phyloP scores from a whole-genome alignment of 179 eudicot genomes.

The Heliamphora ciliata region DNA sequence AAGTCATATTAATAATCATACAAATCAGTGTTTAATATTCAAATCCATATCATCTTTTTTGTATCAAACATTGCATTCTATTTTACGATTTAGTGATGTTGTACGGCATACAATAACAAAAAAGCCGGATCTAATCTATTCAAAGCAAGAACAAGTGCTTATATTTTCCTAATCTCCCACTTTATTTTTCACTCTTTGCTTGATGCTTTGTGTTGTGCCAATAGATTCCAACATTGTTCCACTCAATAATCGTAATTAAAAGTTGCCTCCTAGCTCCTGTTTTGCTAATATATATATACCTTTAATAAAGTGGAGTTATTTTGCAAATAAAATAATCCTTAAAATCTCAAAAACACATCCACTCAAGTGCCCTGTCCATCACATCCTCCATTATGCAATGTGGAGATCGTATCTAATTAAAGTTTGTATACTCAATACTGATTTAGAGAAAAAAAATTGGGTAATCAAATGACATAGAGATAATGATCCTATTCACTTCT shows the following conservation, averaged over 20 bases:
- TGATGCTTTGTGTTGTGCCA: conserved; percentile 11
- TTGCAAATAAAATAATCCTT: background rate
- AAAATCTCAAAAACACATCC: background rate
- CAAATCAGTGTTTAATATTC: too few species aligned
- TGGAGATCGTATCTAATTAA: background rate
- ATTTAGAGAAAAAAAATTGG: too few species aligned
- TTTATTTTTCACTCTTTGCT: background rate
- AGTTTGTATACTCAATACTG: too few species aligned
- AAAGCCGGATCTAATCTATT: background rate
- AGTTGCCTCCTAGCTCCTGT: too few species aligned
- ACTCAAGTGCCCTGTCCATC: conserved; percentile 13
- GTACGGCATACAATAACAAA: too few species aligned
- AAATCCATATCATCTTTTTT: too few species aligned
- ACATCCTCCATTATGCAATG: background rate
- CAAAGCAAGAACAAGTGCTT: conserved; percentile 10
- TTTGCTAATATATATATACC: too few species aligned
- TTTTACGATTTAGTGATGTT: too few species aligned
- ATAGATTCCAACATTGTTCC: conserved; percentile 21
- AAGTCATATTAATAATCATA: too few species aligned
- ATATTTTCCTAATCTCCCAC: background rate
- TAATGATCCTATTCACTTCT: background rate
- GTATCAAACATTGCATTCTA: too few species aligned
- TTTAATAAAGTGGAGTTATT: background rate
- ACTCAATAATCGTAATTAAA: background rate
- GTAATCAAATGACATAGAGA: background rate